Conservation (phyloP, 2,329 filamentous ascomycete species). For the Ophiostoma triangulosporum region DNA sequence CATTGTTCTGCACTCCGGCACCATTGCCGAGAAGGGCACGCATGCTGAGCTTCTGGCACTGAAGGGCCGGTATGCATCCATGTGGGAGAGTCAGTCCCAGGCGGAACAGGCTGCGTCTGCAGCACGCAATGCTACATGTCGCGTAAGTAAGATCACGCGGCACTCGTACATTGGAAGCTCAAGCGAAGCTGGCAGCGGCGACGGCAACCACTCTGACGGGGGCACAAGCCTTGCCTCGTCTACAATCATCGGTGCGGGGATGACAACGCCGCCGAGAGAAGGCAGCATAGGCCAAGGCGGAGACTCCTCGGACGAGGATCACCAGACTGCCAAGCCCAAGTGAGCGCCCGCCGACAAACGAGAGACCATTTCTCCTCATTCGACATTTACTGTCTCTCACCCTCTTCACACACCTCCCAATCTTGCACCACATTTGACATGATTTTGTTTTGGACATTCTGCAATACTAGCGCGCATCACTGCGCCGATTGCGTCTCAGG, state of each 20-base stretch:
- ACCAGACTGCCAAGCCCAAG: neutral
- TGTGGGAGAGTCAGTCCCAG: slow-evolving; percentile 72
- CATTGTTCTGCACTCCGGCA: slow-evolving; percentile 16
- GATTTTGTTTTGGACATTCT: neutral
- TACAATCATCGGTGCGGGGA: slow-evolving; percentile 25
- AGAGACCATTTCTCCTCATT: neutral
- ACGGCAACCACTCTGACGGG: slow-evolving; percentile 29
- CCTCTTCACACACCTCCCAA: neutral
- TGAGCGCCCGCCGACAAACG: neutral
- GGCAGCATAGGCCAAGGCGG: slow-evolving; percentile 11
- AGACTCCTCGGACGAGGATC: slow-evolving; percentile 12
- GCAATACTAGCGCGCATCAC: neutral
- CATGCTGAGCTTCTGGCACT: slow-evolving; percentile 57
- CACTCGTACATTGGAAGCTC: slow-evolving; percentile 33
- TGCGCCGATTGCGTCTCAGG: neutral
- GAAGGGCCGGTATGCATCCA: slow-evolving; percentile 63
- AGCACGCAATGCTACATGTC: slow-evolving; percentile 31
- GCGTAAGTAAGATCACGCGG: slow-evolving; percentile 31
- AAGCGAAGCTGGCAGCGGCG: slow-evolving; percentile 15
- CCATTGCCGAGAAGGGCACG: slow-evolving; percentile 15
- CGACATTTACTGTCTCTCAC: neutral
- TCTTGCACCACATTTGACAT: neutral
- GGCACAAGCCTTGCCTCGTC: slow-evolving; percentile 34
- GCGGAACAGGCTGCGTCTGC: slow-evolving; percentile 43
- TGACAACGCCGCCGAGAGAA: slow-evolving; percentile 18